A percentile compares a stretch with the other conserved stretches of the same genome.
Evolutionary conservation across 2,329 filamentous ascomycete genomes (phyloP).

Genomic region (Cordyceps javanica): DNA sequence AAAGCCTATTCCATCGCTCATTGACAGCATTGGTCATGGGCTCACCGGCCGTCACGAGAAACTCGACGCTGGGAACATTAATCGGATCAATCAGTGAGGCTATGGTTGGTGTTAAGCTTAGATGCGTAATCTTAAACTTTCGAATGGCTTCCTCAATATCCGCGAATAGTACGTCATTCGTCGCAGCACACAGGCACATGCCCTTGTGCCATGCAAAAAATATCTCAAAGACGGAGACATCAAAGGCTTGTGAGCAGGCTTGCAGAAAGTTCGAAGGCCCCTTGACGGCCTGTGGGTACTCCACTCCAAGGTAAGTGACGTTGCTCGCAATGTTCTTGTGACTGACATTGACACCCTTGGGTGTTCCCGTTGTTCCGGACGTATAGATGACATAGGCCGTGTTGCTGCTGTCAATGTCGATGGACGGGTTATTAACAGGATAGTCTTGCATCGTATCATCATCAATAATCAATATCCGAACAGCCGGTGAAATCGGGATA

Average conservation of each 20-base stretch:
- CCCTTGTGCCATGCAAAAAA: constrained; percentile 77
- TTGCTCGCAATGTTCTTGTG: constrained; percentile 73
- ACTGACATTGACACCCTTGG: constrained; percentile 75
- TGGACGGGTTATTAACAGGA: constrained; percentile 30
- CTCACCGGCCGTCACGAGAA: constrained; percentile 78
- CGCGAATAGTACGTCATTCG: constrained; percentile 66
- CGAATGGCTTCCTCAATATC: constrained; percentile 66
- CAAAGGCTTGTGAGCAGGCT: constrained; percentile 77
- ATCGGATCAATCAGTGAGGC: constrained; percentile 65
- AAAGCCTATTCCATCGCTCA: constrained; percentile 58
- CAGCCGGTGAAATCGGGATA: constrained; percentile 14
- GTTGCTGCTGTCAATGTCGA: constrained; percentile 37
- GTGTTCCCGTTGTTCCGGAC: constrained; percentile 72
- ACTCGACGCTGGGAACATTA: constrained; percentile 64
- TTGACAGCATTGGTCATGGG: constrained; percentile 68
- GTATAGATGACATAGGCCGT: constrained; percentile 77
- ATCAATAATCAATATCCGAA: constrained; percentile 30
- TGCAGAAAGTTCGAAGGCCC: constrained; percentile 57
- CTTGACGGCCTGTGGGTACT: constrained; percentile 55
- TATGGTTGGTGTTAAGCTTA: constrained; percentile 81
- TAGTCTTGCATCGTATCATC: constrained; percentile 22
- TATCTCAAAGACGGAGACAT: constrained; percentile 85
- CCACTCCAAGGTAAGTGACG: constrained; percentile 55
- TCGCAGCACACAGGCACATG: constrained; percentile 70
- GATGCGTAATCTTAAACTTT: constrained; percentile 61